These are phyloP conservation scores for Carex cristatella DNA, from an alignment of 176 grass and related monocot species.

Conservation along the genomic window DNA sequence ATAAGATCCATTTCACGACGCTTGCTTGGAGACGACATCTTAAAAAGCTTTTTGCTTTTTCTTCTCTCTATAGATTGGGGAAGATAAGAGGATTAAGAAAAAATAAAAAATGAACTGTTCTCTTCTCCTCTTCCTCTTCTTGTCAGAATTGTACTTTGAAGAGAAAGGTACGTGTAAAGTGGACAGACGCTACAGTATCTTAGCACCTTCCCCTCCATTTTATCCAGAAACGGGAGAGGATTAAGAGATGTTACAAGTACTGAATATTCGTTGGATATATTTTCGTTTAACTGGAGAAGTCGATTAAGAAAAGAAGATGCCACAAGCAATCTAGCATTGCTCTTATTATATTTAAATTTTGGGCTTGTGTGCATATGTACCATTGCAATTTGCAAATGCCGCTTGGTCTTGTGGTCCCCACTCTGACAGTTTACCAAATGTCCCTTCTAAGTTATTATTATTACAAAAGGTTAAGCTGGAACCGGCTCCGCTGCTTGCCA, in stretches of 20 bases:
- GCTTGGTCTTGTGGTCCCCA: background rate
- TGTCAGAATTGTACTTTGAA: background rate
- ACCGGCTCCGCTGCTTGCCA: too few relatives aligned
- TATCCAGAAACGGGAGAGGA: background rate
- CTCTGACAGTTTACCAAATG: background rate
- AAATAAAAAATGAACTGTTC: background rate
- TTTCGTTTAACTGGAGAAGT: background rate
- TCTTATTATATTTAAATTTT: background rate
- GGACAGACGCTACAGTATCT: conserved; percentile 1
- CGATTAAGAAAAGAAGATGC: background rate
- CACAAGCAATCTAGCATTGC: background rate
- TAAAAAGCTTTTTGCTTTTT: background rate
- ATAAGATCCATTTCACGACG: conserved; percentile 54
- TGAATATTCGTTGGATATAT: background rate
- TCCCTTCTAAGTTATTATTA: background rate
- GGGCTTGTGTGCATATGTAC: background rate
- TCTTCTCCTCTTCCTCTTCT: background rate
- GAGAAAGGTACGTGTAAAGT: conserved; percentile 30
- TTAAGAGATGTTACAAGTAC: background rate
- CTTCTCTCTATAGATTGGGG: background rate
- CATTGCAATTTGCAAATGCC: background rate
- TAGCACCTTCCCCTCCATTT: background rate
- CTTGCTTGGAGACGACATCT: conserved; percentile 55
- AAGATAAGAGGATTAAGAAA: conserved; percentile 15
- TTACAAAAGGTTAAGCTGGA: too few relatives aligned